Conservation (phyloP, 108 stramenopile species). For the Fistulifera solaris region DNA sequence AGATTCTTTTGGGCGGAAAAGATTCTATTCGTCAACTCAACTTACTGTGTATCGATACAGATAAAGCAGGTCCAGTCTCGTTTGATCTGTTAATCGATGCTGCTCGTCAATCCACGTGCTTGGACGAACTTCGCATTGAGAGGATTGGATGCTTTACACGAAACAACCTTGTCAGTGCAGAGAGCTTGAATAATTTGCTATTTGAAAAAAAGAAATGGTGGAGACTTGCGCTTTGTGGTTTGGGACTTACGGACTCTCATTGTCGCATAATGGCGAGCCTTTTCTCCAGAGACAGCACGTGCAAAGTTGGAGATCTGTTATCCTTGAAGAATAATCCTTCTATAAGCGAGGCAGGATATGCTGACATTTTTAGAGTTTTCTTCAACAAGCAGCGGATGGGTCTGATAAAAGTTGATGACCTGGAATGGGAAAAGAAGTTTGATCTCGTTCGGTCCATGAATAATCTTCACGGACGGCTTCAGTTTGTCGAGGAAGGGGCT, state of each 20-base stretch:
- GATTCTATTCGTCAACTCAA: too few species aligned
- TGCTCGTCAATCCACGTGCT: neutral
- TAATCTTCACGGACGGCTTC: slow-evolving; percentile 11
- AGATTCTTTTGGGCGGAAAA: too few species aligned
- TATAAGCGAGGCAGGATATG: neutral
- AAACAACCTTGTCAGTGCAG: neutral
- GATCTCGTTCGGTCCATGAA: slow-evolving; percentile 17
- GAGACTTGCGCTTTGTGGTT: slow-evolving; percentile 8
- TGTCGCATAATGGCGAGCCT: slow-evolving; percentile 2
- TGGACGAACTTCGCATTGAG: slow-evolving; percentile 9
- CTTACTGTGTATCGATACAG: neutral
- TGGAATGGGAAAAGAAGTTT: slow-evolving; percentile 10
- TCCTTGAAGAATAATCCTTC: slow-evolving; percentile 7
- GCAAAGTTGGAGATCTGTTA: slow-evolving; percentile 13
- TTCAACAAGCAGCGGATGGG: slow-evolving; percentile 14
- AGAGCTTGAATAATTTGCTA: neutral
- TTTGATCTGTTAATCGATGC: neutral
- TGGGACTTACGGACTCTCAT: slow-evolving; percentile 12
- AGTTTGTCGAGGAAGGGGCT: slow-evolving; percentile 5
- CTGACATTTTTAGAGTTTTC: slow-evolving; percentile 4
- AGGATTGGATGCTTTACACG: neutral
- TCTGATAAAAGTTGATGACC: slow-evolving; percentile 12
- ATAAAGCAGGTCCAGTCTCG: slow-evolving; percentile 1
- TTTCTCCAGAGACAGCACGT: neutral
- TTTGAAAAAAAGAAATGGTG: slow-evolving; percentile 11